Evolutionary conservation across 495 filamentous ascomycete species (phyloP), one percentile per base, ranked within the genome.

Genomic region (Penicillium taxi): DNA sequence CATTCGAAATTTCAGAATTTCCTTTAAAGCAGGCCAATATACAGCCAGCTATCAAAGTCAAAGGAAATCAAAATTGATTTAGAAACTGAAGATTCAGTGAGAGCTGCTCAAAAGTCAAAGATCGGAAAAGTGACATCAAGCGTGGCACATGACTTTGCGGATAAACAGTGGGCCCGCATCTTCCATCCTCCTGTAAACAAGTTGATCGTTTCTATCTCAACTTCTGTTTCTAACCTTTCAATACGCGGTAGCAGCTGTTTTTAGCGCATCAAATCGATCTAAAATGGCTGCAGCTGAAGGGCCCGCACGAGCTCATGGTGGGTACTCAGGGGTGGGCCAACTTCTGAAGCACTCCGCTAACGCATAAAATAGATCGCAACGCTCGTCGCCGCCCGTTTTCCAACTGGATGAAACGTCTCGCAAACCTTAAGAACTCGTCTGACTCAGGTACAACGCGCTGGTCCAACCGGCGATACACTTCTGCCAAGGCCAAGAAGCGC

Each of bases 381-480:
- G 70, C 68, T 39, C 82, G 86, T 36, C 82, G 87, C 34, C 80
- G 82, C 32, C 90, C 90, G 4, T 96, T 98, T 59, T 78, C 89
- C 15, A 81, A 76, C 27, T 88, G 89, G 82, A 85, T 98, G 78
- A 95, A 90, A 70, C 87, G 89, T 43, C 75, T 98, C 18, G 80
- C 87, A 20, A 91, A 78, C 54, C 74, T 95, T 44, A 95, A 90
- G 58, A 72, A 59, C 42, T 72, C 71, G 55, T 44, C 73, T 19
- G 72, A 75, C 4, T 63, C 71, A 5, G 52, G 53, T n/a, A 53
- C 66, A n/a, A 61, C 53, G 33, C 58, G 62, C 11, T 66, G 61
- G 55, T 61, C 69, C 3, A 55, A 70, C 41, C 80, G 74, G 53
- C 72, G 74, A 38, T 46, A 55, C 37, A 38, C 63, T 39, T 47